Evolutionary conservation across 352 stramenopile genomes (phyloP), one percentile per base, ranked within the genome.

Genomic region (Globisporangium lucens): DNA sequence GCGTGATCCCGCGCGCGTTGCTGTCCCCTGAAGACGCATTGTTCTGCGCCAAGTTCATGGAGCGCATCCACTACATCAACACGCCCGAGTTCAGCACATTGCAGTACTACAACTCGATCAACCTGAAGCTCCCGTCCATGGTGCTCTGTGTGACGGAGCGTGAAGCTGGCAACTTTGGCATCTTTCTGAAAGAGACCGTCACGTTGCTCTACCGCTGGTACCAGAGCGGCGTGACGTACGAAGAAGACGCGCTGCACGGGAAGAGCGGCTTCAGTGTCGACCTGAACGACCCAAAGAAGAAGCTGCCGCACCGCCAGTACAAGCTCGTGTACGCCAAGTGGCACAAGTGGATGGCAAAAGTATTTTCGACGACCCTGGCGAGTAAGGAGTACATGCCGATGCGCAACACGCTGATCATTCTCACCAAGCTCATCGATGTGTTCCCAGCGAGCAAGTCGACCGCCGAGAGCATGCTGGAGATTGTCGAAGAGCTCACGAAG

Each of bases 381-480:
- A 86, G 77, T 65, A 80, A 72, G 58, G 76, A 93, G 69, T 93
- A 95, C 73, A 96, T 96, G 88, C 75, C 76, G 7, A 94, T 93
- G 55, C 84, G 89, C 47, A 94, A 93, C 74, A 91, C 86, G 56
- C 73, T 96, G 10, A 79, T 96, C 41, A 78, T 96, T 20, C 70
- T 96, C n/a, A 95, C 82, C n/a, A 96, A 96, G 70, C 67, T 94
- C 22, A 93, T 94, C 55, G 87, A 94, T 52, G 87, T 95, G 1
- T 96, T 94, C 59, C 89, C 89, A 2, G 78, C 78, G 35, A 78
- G 79, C 13, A 82, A 80, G 33, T 77, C 73, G 24, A 85, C 80
- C 7, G 84, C 82, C 20, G 82, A 90, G 41, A 72, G 77, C 43
- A 68, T 95, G 64, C 62, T 94, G n/a, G 72, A 70, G 27, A 82